A percentile compares a stretch with the other conserved stretches of the same genome.
phyloP scores from a whole-genome alignment of 2,329 filamentous ascomycete genomes.

The Penicillium polonicum region DNA sequence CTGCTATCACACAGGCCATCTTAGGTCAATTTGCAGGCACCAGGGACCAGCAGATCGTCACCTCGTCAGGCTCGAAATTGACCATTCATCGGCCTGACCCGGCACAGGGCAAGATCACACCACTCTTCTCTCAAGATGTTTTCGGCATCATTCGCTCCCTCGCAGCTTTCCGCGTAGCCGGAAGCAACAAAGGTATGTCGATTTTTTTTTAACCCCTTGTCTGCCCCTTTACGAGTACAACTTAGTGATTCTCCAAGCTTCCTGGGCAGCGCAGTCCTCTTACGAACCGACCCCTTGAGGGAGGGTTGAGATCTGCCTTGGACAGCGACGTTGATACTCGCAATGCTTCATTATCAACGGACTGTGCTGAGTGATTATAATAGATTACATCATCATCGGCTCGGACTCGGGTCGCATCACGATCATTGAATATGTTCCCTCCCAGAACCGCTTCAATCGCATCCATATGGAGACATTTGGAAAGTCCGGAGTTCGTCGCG shows the following conservation, averaged over 20 bases:
- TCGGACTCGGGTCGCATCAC: slow-evolving; percentile 95
- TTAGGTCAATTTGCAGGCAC: slow-evolving; percentile 94
- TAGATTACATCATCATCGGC: slow-evolving; percentile 94
- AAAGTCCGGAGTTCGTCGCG: slow-evolving; percentile 90
- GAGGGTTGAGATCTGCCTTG: slow-evolving; percentile 34
- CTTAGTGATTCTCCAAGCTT: slow-evolving; percentile 70
- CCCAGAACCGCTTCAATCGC: slow-evolving; percentile 81
- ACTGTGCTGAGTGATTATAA: slow-evolving; percentile 44
- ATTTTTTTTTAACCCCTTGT: slow-evolving; percentile 12
- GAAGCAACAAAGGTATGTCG: slow-evolving; percentile 87
- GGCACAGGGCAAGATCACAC: slow-evolving; percentile 78
- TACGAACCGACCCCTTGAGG: slow-evolving; percentile 31
- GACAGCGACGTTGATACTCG: slow-evolving; percentile 34
- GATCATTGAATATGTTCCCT: slow-evolving; percentile 85
- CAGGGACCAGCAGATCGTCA: slow-evolving; percentile 96
- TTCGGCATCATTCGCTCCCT: slow-evolving; percentile 94
- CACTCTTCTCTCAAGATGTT: slow-evolving; percentile 85
- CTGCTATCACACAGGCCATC: slow-evolving; percentile 84
- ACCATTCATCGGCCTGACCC: slow-evolving; percentile 84
- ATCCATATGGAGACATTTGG: slow-evolving; percentile 97
- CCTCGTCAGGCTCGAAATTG: slow-evolving; percentile 85
- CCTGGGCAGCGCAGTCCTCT: slow-evolving; percentile 52
- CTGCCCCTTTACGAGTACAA: slow-evolving; percentile 47
- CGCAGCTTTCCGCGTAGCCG: slow-evolving; percentile 85
- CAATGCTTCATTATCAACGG: slow-evolving; percentile 26